Evolutionary conservation across 495 filamentous ascomycete genomes (phyloP).

Genomic region (Achaetomiella virescens): DNA sequence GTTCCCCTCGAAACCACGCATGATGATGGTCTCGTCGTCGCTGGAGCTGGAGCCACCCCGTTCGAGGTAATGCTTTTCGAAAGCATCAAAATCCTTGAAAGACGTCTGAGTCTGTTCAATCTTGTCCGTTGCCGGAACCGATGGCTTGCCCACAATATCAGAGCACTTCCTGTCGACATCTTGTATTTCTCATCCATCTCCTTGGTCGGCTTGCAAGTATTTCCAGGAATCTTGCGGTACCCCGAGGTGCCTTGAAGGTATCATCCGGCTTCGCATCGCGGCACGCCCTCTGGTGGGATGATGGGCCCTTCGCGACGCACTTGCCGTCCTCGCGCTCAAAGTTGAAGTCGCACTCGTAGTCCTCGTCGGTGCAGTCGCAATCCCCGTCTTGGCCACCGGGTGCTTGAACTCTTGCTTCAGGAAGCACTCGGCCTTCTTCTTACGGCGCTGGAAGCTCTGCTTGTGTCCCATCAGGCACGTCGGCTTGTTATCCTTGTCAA

Average conservation of each 20-base stretch:
- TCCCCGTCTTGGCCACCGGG: slow-evolving; percentile 54
- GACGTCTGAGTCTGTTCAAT: slow-evolving; percentile 48
- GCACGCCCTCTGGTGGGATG: slow-evolving; percentile 60
- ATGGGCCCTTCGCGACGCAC: slow-evolving; percentile 51
- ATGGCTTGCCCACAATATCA: slow-evolving; percentile 36
- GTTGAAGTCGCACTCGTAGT: slow-evolving; percentile 95
- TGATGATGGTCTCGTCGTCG: slow-evolving; percentile 77
- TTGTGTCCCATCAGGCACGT: slow-evolving; percentile 93
- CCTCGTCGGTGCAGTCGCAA: slow-evolving; percentile 73
- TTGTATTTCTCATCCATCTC: slow-evolving; percentile 54
- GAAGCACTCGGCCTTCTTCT: slow-evolving; percentile 81
- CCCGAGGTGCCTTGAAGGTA: slow-evolving; percentile 76
- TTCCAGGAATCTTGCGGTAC: slow-evolving; percentile 87
- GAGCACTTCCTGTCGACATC: slow-evolving; percentile 51
- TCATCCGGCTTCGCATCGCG: slow-evolving; percentile 51
- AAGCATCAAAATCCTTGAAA: slow-evolving; percentile 52
- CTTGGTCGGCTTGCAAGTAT: slow-evolving; percentile 60
- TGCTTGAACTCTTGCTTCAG: slow-evolving; percentile 79
- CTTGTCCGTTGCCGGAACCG: slow-evolving; percentile 47
- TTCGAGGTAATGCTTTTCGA: slow-evolving; percentile 77
- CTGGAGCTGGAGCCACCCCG: slow-evolving; percentile 57
- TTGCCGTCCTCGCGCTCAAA: slow-evolving; percentile 56
- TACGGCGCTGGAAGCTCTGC: slow-evolving; percentile 74
- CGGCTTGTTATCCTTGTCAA: slow-evolving; percentile 70
- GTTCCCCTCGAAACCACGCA: slow-evolving; percentile 44